Base-by-base conservation (phyloP, 768 basidiomycete genomes). In the Amanita phalloides region DNA sequence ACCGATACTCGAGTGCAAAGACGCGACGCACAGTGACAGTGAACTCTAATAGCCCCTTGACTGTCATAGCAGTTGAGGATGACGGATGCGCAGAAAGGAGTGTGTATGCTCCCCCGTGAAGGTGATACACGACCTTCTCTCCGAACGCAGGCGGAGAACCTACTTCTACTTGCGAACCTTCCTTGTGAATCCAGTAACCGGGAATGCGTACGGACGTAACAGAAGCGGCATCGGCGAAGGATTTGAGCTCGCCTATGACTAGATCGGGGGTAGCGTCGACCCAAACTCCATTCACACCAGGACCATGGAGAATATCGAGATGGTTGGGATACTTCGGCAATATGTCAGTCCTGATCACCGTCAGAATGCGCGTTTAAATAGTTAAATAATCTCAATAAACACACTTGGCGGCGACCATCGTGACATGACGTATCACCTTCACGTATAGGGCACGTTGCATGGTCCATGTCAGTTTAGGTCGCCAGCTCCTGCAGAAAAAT, bases 171-270 rank as follows among this genome's bases (percentile, higher is more conserved):
- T 62, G 57, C 2, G 60, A 56, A 2, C 68, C 72, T 30, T 66
- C 62, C 58, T 72, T 74, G 61, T 74, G 69, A 21, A 69, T 63
- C 79, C 78, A 81, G 57, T 81, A 83, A 5, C 78, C 80, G 9
- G 80, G 76, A 38, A 82, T 67, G 32, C 68, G 68, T 42, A 68
- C 60, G 0, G 75, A 64, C 4, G 64, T 52, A 17, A 78, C 71
- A 3, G 63, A 58, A 6, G 76, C 67, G 17, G 63, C 60, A 1
- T 62, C 56, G 30, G 71, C 72, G 68, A 67, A 75, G 9, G 55
- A 55, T 45, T 68, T 60, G 48, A 81, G 62, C 38, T 72, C 67
- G 14, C 73, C 77, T 0, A 64, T 66, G 10, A 81, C 54, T 20
- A 74, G 64, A n/a, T 74, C 59, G 20, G 41, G 41, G 4, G 20